Base-by-base conservation (phyloP, 441 rosid species). In the Raphanus hybrid region DNA sequence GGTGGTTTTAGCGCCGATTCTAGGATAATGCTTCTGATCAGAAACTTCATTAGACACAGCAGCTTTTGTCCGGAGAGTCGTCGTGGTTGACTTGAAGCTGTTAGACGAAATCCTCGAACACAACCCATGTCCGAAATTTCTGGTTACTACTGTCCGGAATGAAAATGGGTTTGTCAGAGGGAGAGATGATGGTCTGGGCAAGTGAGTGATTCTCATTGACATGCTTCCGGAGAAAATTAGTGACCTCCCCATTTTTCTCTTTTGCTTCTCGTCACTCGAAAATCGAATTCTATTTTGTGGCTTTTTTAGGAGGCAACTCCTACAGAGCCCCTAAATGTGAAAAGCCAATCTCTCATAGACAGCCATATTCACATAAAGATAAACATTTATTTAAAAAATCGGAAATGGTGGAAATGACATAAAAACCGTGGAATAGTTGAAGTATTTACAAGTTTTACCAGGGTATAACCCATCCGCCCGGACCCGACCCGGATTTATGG, bases 1-100 rank as follows among this genome's bases (percentile, higher is more conserved):
- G 41, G 85, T 86, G 63, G 92, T 82, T 37, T 70, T 77, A 35
- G 99, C 91, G 23, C 91, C 97, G 37, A 89, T 81, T 85, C 80
- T 88, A 0, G 88, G 88, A 73, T 81, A 85, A 79, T 52, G 83
- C 37, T 57, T 89, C 82, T 70, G 90, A 58, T 80, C 70, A 59
- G 90, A 76, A 74, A 45, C 68, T 55, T 86, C 87, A n/a, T 20
- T 20, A 23, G 95, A 86, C 2, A 85, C 8, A n/a, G 76, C 73
- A 18, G 96, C 92, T 75, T 74, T 89, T 10, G 85, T 73, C 43
- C 75, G 75, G 41, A 81, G 63, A 9, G 62, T 79, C 6, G 70
- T 29, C 3, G 63, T n/a, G 29, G 73, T 0, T 6, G 39, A 62
- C 27, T 80, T 85, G 1, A 68, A 1, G 16, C 58, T 73, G 16